A percentile compares a stretch with the other conserved stretches of the same genome.
Conservation (phyloP, 1,139 yeast genomes). For the Zygoascus sp. region DNA sequence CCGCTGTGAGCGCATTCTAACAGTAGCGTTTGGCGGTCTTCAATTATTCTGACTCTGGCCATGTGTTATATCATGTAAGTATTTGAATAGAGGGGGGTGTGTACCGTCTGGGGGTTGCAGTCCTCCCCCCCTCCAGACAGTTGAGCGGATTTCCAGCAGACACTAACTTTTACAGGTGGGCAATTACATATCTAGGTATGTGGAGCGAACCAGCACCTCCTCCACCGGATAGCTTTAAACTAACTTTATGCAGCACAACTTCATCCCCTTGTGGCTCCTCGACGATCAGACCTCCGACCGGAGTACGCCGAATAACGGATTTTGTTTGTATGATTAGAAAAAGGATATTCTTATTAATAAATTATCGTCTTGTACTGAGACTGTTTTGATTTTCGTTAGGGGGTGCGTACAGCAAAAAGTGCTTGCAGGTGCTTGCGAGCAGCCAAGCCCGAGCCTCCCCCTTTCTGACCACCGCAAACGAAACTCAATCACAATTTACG, state of each 20-base stretch:
- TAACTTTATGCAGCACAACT: conserved; percentile 57
- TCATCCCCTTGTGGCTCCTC: conserved; percentile 72
- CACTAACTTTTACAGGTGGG: conserved; percentile 46
- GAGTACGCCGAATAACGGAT: conserved; percentile 42
- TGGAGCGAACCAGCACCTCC: no score
- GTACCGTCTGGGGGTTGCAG: no score
- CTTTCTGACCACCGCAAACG: no score
- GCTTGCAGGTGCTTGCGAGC: no score
- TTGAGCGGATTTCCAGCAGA: no score
- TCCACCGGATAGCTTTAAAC: conserved; percentile 4
- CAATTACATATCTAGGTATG: conserved; percentile 71
- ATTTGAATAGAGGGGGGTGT: no score
- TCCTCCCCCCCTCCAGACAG: no score
- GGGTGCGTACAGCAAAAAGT: no score
- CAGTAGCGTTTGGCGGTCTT: conserved; percentile 82
- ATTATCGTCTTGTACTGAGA: not conserved
- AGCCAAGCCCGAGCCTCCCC: no score
- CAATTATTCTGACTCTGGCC: conserved; percentile 72
- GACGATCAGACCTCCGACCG: conserved; percentile 65
- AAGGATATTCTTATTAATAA: not conserved
- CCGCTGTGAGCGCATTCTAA: conserved; percentile 6
- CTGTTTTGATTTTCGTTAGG: not conserved
- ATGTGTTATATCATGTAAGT: conserved; percentile 81
- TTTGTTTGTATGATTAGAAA: not conserved
- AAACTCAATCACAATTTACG: no score